A percentile compares a stretch with the other conserved stretches of the same genome.
Conservation (phyloP, 2,329 filamentous ascomycete species). For the Penicillium sp. region DNA sequence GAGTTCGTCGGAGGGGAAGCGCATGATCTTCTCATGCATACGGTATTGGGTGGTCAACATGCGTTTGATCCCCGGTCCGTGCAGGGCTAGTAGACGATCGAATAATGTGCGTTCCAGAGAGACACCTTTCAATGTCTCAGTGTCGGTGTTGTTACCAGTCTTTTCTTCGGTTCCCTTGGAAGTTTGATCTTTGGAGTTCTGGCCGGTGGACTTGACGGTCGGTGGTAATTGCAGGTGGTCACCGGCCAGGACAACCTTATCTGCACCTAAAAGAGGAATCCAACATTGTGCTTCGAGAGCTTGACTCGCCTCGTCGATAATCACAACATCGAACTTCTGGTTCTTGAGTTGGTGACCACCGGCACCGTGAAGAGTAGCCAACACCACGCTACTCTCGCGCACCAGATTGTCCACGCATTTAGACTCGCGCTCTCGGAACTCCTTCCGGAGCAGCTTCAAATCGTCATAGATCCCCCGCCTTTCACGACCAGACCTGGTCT, state of each 20-base stretch:
- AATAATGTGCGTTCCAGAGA: conserved; percentile 85
- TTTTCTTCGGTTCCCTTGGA: conserved; percentile 27
- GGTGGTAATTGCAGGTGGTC: conserved; percentile 91
- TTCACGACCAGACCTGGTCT: conserved; percentile 73
- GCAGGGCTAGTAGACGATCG: conserved; percentile 71
- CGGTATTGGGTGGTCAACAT: conserved; percentile 97
- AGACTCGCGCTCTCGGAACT: conserved; percentile 76
- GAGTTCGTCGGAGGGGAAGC: conserved; percentile 78
- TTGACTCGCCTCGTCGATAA: conserved; percentile 93
- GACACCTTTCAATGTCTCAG: conserved; percentile 42
- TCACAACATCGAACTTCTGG: conserved; percentile 80
- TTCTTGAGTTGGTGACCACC: conserved; percentile 73
- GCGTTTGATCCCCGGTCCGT: conserved; percentile 75
- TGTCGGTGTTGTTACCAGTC: conserved; percentile 22
- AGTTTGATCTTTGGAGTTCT: conserved; percentile 30
- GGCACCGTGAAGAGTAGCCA: conserved; percentile 85
- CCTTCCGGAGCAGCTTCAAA: conserved; percentile 73
- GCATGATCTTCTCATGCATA: conserved; percentile 95
- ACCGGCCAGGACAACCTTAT: conserved; percentile 83
- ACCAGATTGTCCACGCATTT: conserved; percentile 71
- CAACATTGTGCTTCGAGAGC: conserved; percentile 94
- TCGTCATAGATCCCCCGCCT: conserved; percentile 74
- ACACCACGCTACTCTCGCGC: conserved; percentile 69
- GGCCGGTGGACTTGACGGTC: conserved; percentile 70
- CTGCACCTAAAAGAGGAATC: conserved; percentile 70